Evolutionary conservation across 1,284 basidiomycete genomes (phyloP).

Genomic region (Leccinum ponderosum): DNA sequence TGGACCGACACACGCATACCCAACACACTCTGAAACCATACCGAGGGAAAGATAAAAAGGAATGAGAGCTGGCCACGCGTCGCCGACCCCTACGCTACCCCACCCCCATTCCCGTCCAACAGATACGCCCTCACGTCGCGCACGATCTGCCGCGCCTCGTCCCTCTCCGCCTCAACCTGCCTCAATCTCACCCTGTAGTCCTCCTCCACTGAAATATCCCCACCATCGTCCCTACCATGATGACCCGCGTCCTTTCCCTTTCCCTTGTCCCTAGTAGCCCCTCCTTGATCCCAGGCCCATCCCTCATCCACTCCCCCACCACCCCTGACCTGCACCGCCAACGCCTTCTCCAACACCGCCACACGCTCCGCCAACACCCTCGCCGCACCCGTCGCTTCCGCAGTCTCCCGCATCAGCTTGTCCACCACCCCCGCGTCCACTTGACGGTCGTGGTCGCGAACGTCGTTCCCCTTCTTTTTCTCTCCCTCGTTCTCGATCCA

Average conservation of each 20-base stretch:
- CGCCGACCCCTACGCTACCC: not conserved
- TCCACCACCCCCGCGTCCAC: conserved; percentile 14
- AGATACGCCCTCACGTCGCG: conserved; percentile 19
- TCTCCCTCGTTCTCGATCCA: not conserved
- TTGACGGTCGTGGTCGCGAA: not conserved
- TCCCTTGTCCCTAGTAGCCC: not conserved
- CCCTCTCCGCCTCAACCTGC: conserved; percentile 23
- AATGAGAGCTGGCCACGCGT: no score
- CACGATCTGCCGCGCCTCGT: conserved; percentile 19
- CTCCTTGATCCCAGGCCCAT: not conserved
- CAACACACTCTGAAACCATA: no score
- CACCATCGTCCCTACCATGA: not conserved
- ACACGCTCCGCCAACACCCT: conserved; percentile 26
- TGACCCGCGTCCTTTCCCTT: not conserved
- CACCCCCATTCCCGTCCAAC: conserved; percentile 10
- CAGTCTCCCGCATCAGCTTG: conserved; percentile 17
- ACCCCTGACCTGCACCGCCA: conserved; percentile 7
- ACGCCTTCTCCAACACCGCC: conserved; percentile 20
- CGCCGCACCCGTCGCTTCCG: conserved; percentile 13
- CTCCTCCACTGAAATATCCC: conserved; percentile 1
- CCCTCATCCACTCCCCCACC: not conserved
- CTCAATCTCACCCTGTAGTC: conserved; percentile 14
- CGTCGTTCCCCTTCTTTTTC: not conserved
- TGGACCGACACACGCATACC: not conserved
- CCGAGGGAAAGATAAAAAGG: not conserved